Percentiles rank a stretch among this genome's conserved stretches.
These are phyloP conservation scores for Aspergillus bridgeri DNA, from an alignment of 495 filamentous ascomycete species.

Conservation along the genomic window DNA sequence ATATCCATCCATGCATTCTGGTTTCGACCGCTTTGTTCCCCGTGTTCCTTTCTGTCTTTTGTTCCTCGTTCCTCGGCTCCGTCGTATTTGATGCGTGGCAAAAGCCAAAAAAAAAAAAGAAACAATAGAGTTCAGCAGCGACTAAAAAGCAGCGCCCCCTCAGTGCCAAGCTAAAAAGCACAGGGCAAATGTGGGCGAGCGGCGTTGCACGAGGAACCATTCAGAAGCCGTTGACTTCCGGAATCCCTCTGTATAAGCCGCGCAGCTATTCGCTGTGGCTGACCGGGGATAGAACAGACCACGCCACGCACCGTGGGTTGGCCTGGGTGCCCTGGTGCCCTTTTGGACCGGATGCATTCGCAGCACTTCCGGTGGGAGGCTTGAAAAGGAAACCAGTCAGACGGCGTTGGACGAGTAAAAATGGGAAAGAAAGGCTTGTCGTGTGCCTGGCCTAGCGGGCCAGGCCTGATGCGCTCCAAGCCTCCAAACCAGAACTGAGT, in stretches of 20 bases:
- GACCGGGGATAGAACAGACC: neutral
- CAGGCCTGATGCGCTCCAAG: neutral
- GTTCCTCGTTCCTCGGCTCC: neutral
- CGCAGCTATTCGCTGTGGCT: neutral
- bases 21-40: neutral
- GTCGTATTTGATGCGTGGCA: neutral
- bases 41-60: conserved; percentile 1
- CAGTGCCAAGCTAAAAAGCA: conserved; percentile 3
- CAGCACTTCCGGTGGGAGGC: conserved; percentile 5
- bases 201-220: conserved; percentile 5
- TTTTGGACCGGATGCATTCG: conserved; percentile 12
- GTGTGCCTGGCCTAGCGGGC: conserved; percentile 15
- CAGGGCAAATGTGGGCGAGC: conserved; percentile 5
- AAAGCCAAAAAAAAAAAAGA: conserved; percentile 8
- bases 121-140: conserved; percentile 1
- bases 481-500: neutral
- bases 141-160: no score
- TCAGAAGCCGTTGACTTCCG: neutral
- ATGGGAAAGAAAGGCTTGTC: neutral
- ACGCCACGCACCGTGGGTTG: conserved; percentile 5
- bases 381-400: conserved; percentile 5
- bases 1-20: neutral
- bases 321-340: conserved; percentile 5
- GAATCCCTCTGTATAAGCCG: conserved; percentile 2
- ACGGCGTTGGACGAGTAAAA: neutral